These are phyloP conservation scores for Metarhizium anisopliae DNA, from an alignment of 2,329 filamentous ascomycete species.

Conservation along the genomic window DNA sequence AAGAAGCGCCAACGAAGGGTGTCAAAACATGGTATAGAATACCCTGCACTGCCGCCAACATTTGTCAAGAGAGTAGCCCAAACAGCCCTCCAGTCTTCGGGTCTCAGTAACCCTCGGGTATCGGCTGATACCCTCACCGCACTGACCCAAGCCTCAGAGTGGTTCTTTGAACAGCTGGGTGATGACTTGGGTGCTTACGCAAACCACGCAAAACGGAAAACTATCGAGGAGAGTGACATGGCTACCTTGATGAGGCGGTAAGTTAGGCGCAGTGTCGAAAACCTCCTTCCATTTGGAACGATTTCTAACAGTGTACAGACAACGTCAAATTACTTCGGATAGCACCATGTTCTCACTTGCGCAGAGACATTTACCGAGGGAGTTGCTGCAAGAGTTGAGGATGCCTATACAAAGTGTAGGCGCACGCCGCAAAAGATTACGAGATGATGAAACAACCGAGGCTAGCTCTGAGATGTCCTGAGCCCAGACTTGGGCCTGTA, in stretches of 20 bases:
- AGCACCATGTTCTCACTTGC: conserved; percentile 81
- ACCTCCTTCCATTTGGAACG: not conserved
- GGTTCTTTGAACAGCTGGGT: conserved; percentile 84
- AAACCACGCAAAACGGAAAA: conserved; percentile 72
- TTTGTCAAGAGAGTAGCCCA: conserved; percentile 68
- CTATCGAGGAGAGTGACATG: conserved; percentile 78
- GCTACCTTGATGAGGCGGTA: conserved; percentile 77
- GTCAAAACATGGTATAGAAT: conserved; percentile 66
- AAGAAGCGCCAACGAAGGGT: conserved; percentile 33
- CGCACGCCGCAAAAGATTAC: conserved; percentile 31
- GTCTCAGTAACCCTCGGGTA: conserved; percentile 58
- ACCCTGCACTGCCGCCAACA: conserved; percentile 62
- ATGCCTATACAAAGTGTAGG: conserved; percentile 51
- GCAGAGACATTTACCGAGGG: conserved; percentile 70
- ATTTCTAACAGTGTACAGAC: conserved; percentile 43
- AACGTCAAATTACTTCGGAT: conserved; percentile 62
- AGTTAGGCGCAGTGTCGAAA: not conserved
- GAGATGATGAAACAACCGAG: conserved; percentile 24
- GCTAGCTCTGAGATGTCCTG: conserved; percentile 16
- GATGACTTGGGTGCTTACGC: conserved; percentile 75
- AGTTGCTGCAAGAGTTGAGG: conserved; percentile 73
- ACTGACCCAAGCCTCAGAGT: conserved; percentile 74
- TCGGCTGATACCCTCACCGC: conserved; percentile 64
- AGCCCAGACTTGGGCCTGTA: conserved; percentile 5
- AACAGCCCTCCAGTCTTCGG: conserved; percentile 59